These are phyloP conservation scores for Phytophthora ramorum DNA, from an alignment of 352 stramenopile species.

Conservation along the genomic window DNA sequence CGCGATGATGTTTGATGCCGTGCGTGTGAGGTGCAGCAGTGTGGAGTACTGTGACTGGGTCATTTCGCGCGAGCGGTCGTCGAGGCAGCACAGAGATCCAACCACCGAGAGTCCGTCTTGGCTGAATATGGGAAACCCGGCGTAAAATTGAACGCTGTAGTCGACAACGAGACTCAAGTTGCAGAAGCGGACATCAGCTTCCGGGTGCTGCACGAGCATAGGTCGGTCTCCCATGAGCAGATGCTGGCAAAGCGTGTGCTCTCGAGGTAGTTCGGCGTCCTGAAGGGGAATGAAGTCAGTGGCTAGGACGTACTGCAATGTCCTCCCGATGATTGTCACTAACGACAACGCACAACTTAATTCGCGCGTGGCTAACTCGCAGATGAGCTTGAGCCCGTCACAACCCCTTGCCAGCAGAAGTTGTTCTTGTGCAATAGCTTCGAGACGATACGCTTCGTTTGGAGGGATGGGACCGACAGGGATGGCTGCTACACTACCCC, in stretches of 20 bases:
- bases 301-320: conserved; percentile 44
- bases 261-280: conserved; percentile 32
- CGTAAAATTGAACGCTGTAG: conserved; percentile 56
- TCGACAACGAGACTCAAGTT: conserved; percentile 36
- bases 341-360: conserved; percentile 45
- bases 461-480: conserved; percentile 34
- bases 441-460: conserved; percentile 43
- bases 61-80: conserved; percentile 24
- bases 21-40: conserved; percentile 32
- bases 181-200: conserved; percentile 62
- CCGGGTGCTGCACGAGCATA: conserved; percentile 56
- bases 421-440: conserved; percentile 40
- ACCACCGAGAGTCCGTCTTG: conserved; percentile 26
- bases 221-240: conserved; percentile 55
- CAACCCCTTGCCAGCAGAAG: conserved; percentile 27
- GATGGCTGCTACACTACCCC: conserved; percentile 13
- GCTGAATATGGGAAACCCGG: conserved; percentile 51
- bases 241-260: conserved; percentile 58
- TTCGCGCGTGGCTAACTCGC: conserved; percentile 44
- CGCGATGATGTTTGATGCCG: conserved; percentile 20
- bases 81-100: conserved; percentile 38
- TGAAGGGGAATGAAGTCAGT: conserved; percentile 37
- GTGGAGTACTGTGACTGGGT: conserved; percentile 45
- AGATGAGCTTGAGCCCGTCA: conserved; percentile 47
- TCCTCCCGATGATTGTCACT: conserved; percentile 50